Percentiles rank a stretch among this genome's conserved stretches.
Conservation (phyloP, 164 flowering plant species). For the Magnolia sinica region DNA sequence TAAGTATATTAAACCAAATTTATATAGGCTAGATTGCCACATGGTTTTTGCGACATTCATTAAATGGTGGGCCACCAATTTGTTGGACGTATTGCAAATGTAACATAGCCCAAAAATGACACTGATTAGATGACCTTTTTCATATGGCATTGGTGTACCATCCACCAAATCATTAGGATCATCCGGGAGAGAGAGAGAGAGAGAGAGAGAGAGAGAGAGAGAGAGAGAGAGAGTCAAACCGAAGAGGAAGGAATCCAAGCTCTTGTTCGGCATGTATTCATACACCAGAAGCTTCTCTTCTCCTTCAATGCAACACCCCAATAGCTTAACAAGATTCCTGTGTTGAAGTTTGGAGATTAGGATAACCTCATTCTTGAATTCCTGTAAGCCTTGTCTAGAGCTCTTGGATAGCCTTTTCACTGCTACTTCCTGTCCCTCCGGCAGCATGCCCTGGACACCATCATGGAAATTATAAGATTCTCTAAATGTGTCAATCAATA, state of each 20-base stretch:
- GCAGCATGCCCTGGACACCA: conserved; percentile 25
- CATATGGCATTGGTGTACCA: too few relatives aligned
- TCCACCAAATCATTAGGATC: too few relatives aligned
- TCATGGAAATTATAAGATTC: not conserved
- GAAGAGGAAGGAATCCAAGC: conserved; percentile 30
- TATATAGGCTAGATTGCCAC: too few relatives aligned
- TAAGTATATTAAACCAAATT: not conserved
- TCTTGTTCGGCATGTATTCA: conserved; percentile 36
- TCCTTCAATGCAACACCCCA: conserved; percentile 35
- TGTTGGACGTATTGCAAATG: too few relatives aligned
- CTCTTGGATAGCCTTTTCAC: conserved; percentile 40
- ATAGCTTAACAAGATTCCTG: conserved; percentile 35
- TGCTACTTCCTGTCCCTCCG: conserved; percentile 33
- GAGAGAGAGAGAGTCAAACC: conserved; percentile 13
- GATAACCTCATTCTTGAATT: conserved; percentile 35
- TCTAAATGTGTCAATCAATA: not conserved
- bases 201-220: not conserved
- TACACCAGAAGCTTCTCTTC: conserved; percentile 39
- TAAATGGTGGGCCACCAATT: too few relatives aligned
- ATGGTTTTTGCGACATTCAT: too few relatives aligned
- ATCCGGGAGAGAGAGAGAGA: too few relatives aligned
- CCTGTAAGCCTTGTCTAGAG: conserved; percentile 36
- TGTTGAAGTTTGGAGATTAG: conserved; percentile 43
- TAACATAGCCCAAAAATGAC: too few relatives aligned
- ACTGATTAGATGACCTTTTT: too few relatives aligned